phyloP scores from a whole-genome alignment of 306 rosid species.

The Phaseolus lunatus region DNA sequence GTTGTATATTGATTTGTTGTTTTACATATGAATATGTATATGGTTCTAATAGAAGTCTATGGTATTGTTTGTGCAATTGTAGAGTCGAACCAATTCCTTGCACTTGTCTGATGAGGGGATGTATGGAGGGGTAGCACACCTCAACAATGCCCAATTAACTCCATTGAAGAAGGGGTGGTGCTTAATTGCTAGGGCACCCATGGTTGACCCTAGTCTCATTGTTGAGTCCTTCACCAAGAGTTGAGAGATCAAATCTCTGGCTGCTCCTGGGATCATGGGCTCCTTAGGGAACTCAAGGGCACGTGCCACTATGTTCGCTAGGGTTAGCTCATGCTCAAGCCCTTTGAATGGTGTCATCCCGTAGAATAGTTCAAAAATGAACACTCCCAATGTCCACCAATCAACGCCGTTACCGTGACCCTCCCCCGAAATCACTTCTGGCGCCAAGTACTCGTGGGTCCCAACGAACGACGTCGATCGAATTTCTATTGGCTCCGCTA shows the following conservation, averaged over 20 bases:
- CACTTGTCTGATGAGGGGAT: slow-evolving; percentile 51
- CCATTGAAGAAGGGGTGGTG: slow-evolving; percentile 72
- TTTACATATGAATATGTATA: too few species aligned
- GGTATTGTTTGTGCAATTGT: slow-evolving; percentile 17
- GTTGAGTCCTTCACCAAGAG: slow-evolving; percentile 72
- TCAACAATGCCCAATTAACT: slow-evolving; percentile 76
- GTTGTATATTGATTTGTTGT: too few species aligned
- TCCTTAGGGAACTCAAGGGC: slow-evolving; percentile 80
- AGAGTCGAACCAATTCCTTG: slow-evolving; percentile 27
- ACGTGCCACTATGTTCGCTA: slow-evolving; percentile 77
- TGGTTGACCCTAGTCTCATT: slow-evolving; percentile 66
- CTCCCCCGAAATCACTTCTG: slow-evolving; percentile 74
- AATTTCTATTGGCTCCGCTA: slow-evolving; percentile 68
- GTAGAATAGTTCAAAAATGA: slow-evolving; percentile 66
- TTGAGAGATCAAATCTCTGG: slow-evolving; percentile 69
- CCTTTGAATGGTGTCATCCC: slow-evolving; percentile 84
- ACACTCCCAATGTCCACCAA: slow-evolving; percentile 82
- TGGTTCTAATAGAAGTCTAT: slow-evolving; percentile 57
- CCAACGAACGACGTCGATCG: slow-evolving; percentile 85
- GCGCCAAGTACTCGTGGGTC: slow-evolving; percentile 75
- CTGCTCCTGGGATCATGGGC: slow-evolving; percentile 53
- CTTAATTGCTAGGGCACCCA: slow-evolving; percentile 69
- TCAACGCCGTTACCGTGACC: slow-evolving; percentile 86
- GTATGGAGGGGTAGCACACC: slow-evolving; percentile 73
- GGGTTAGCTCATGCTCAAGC: slow-evolving; percentile 68